A percentile compares a stretch with the other conserved stretches of the same genome.
Conservation (phyloP, 2,329 filamentous ascomycete species). For the Acarospora socialis region DNA sequence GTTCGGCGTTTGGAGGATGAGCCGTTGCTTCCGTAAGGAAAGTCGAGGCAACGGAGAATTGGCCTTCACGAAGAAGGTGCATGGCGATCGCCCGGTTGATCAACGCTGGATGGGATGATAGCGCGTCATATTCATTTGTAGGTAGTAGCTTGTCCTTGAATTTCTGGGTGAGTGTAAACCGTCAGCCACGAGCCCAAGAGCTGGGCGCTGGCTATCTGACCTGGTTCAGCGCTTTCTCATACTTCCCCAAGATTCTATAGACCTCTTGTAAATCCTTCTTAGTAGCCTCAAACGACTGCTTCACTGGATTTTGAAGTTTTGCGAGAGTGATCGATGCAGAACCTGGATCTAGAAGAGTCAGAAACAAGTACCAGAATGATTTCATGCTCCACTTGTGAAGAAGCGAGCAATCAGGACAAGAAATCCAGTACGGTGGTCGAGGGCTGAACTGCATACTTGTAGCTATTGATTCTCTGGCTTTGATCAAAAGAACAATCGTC, state of each 20-base stretch:
- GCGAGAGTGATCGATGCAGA: conserved; percentile 61
- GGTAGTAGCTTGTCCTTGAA: conserved; percentile 56
- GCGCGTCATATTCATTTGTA: conserved; percentile 64
- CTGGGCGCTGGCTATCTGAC: conserved; percentile 29
- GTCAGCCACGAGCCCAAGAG: background rate
- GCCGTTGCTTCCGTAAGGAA: conserved; percentile 56
- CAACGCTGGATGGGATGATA: conserved; percentile 49
- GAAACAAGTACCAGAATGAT: conserved; percentile 10
- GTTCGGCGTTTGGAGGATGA: conserved; percentile 19
- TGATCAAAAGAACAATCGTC: conserved; percentile 62
- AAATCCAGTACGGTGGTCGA: too few species aligned
- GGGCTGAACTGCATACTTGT: conserved; percentile 37
- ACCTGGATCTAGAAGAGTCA: conserved; percentile 43
- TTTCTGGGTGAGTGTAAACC: conserved; percentile 30
- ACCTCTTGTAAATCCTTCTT: conserved; percentile 72
- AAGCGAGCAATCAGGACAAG: too few species aligned
- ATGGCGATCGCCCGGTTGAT: conserved; percentile 80
- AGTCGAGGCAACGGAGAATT: conserved; percentile 74
- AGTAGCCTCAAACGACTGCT: conserved; percentile 63
- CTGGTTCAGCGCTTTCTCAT: conserved; percentile 73
- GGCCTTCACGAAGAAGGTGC: conserved; percentile 88
- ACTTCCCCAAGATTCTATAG: conserved; percentile 67
- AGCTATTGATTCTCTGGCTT: conserved; percentile 59
- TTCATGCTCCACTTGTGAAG: conserved; percentile 6
- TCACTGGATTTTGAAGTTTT: conserved; percentile 74